phyloP scores from a whole-genome alignment of 768 basidiomycete species.

The Xerocomus brunneocitrinus region DNA sequence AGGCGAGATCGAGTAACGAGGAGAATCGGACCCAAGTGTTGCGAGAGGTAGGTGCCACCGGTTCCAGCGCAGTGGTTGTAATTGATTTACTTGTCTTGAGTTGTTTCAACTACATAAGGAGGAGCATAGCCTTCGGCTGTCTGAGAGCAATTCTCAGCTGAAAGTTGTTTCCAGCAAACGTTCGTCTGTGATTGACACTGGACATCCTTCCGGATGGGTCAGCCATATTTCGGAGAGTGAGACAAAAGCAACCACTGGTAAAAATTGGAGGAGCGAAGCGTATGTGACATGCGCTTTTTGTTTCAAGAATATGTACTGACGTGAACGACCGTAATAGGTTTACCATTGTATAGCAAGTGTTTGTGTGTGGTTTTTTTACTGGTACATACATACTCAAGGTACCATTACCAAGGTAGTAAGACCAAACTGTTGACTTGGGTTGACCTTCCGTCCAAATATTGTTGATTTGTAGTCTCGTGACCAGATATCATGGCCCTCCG shows the following conservation, averaged over 20 bases:
- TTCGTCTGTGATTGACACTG: constrained; percentile 60
- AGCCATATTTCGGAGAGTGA: constrained; percentile 46
- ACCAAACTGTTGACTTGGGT: too few relatives aligned
- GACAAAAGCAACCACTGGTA: constrained; percentile 39
- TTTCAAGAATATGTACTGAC: constrained; percentile 1
- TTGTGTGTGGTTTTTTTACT: background rate
- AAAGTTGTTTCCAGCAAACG: constrained; percentile 73
- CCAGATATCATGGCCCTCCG: too few relatives aligned
- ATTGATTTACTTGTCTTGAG: constrained; percentile 28
- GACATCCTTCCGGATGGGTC: constrained; percentile 70
- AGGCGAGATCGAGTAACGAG: constrained; percentile 47
- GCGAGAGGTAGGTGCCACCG: constrained; percentile 44
- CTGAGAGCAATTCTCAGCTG: constrained; percentile 62
- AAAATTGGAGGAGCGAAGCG: constrained; percentile 54
- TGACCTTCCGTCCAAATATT: too few relatives aligned
- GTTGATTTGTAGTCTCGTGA: too few relatives aligned
- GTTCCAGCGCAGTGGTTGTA: background rate
- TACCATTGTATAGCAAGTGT: constrained; percentile 2
- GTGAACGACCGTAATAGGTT: constrained; percentile 8
- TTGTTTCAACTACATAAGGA: constrained; percentile 59
- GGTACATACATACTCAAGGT: too few relatives aligned
- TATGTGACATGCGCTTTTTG: constrained; percentile 23
- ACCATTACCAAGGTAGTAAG: too few relatives aligned
- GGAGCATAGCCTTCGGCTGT: constrained; percentile 31
- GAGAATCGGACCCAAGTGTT: constrained; percentile 46